Conservation (phyloP, 2,329 filamentous ascomycete species). For the Onygenales sp. region DNA sequence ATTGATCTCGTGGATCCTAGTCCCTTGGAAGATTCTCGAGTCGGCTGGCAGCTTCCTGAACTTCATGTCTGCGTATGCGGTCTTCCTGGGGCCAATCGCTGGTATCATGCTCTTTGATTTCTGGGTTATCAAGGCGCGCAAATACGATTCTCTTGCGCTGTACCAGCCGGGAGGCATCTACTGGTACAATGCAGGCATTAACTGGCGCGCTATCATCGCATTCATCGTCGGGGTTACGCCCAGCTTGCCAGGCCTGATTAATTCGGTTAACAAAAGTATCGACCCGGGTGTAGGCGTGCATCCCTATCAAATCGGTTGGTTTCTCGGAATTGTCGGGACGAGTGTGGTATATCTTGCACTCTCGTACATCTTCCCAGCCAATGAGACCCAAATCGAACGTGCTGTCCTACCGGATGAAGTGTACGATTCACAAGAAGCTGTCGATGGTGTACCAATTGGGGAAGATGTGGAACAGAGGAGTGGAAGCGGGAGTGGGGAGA, state of each 20-base stretch:
- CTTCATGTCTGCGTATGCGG: slow-evolving; percentile 83
- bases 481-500: background rate
- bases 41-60: slow-evolving; percentile 68
- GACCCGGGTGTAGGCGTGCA: slow-evolving; percentile 40
- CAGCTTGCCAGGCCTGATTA: slow-evolving; percentile 46
- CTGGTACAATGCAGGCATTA: slow-evolving; percentile 44
- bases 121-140: slow-evolving; percentile 56
- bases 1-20: slow-evolving; percentile 49
- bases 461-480: background rate
- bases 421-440: slow-evolving; percentile 13
- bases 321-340: slow-evolving; percentile 51
- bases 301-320: slow-evolving; percentile 57
- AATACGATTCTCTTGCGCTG: slow-evolving; percentile 43
- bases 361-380: slow-evolving; percentile 40
- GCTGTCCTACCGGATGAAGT: slow-evolving; percentile 30
- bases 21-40: slow-evolving; percentile 57
- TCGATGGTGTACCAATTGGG: background rate
- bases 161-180: slow-evolving; percentile 43
- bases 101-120: slow-evolving; percentile 85
- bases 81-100: slow-evolving; percentile 87
- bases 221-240: slow-evolving; percentile 50
- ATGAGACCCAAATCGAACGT: slow-evolving; percentile 38
- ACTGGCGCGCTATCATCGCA: slow-evolving; percentile 51
- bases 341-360: slow-evolving; percentile 47
- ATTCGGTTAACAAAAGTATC: slow-evolving; percentile 30